Evolutionary conservation across 2,329 filamentous ascomycete species (phyloP), one percentile per base, ranked within the genome.

Genomic region (Phialemoniopsis sp.): DNA sequence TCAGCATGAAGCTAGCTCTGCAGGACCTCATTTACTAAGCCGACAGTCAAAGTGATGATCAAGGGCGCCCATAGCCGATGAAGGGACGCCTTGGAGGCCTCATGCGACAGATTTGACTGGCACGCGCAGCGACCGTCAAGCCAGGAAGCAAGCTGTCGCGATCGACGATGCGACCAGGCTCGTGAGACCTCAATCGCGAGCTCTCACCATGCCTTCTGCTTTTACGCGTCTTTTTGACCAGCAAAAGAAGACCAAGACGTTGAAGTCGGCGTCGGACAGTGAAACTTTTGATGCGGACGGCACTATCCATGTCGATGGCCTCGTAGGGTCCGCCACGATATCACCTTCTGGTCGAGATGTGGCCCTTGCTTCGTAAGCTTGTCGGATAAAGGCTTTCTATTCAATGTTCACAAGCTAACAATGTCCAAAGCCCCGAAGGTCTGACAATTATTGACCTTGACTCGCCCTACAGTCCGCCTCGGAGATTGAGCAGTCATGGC

Each of bases 371-470:
- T 94, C 89, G 73, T 78, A 55, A 63, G 73, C 64, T 8, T 8
- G 14, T 7, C 26, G 45, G 59, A 58, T 41, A 58, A 58, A 59
- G 36, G 39, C 32, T 32, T 36, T 47, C 54, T n/a, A n/a, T 26
- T 26, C 21, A 10, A 26, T 6, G 10, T 6, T 10, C 10, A 26
- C 6, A 10, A 26, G 21, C 21, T 26, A 26, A 55, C 44, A 36
- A 29, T 30, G 13, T 21, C 9, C 28, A 42, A 47, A 84, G 81
- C 37, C 88, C 87, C 38, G 85, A 93, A 54, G 90, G 90, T 34
- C 75, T 96, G 40, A 85, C 91, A 56, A 89, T 96, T 50, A 90
- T 96, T 55, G 90, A 96, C 53, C 73, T 96, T 34, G 90, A 96
- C 64, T 89, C 83, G 10, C 89, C 89, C 1, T 93, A 89, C 57